Evolutionary conservation across 495 filamentous ascomycete genomes (phyloP).

Genomic region (Penicillium lagena): DNA sequence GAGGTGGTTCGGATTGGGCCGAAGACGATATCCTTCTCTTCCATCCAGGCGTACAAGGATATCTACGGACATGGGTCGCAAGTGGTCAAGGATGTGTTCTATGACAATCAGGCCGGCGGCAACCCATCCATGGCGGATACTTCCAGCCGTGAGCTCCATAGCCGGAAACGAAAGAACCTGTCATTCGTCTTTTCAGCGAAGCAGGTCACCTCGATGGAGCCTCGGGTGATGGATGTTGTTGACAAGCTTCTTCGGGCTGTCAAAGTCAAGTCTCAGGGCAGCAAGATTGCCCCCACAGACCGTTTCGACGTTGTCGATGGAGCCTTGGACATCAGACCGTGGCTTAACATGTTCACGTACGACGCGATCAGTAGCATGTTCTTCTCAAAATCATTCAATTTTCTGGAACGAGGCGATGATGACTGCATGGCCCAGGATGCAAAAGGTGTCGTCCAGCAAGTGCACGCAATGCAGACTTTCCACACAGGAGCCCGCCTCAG

Average conservation of each 20-base stretch:
- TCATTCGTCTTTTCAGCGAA: conserved; percentile 40
- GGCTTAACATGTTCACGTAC: too few relatives aligned
- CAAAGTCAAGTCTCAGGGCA: conserved; percentile 3
- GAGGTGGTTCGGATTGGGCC: not conserved
- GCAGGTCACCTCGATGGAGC: conserved; percentile 44
- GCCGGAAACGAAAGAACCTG: conserved; percentile 34
- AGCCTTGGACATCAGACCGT: too few relatives aligned
- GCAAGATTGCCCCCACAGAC: not conserved
- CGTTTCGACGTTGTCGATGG: too few relatives aligned
- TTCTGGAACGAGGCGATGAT: too few relatives aligned
- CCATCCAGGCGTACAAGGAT: conserved; percentile 37
- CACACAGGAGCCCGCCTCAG: too few relatives aligned
- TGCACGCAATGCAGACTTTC: too few relatives aligned
- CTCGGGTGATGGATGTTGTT: conserved; percentile 40
- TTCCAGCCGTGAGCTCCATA: conserved; percentile 30
- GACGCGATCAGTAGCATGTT: too few relatives aligned
- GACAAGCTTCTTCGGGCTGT: conserved; percentile 18
- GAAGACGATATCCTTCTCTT: conserved; percentile 31
- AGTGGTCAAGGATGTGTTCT: conserved; percentile 43
- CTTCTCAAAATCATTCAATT: too few relatives aligned
- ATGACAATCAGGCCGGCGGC: conserved; percentile 30
- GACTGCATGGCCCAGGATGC: too few relatives aligned
- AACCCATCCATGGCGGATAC: conserved; percentile 39
- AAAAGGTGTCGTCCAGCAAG: too few relatives aligned
- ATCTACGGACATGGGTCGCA: conserved; percentile 50